A percentile compares a stretch with the other conserved stretches of the same genome.
These are phyloP conservation scores for Vitis vinifera DNA, from an alignment of 164 flowering plant genomes.

Conservation along the genomic window ASM3070453v1 NC_081811.1:2544501-2545000, in stretches of 20 bases:
- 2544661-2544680: neutral
- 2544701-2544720: neutral
- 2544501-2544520: constrained; percentile 67
- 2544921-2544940: constrained; percentile 86
- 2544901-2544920: constrained; percentile 69
- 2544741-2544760: no score
- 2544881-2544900: constrained; percentile 31
- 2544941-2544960: constrained; percentile 81
- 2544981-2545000: constrained; percentile 83
- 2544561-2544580: constrained; percentile 87
- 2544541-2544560: constrained; percentile 77
- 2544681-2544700: no score
- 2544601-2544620: constrained; percentile 70
- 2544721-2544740: no score
- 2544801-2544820: no score
- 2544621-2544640: neutral
- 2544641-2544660: neutral
- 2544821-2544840: neutral
- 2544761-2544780: no score
- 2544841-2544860: neutral
- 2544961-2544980: constrained; percentile 90
- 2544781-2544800: no score
- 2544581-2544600: constrained; percentile 86
- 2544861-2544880: neutral
- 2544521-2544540: constrained; percentile 66